Evolutionary conservation across 2,329 filamentous ascomycete species (phyloP), one percentile per base, ranked within the genome.

Genomic region (Dothiorella sarmentorum): DNA sequence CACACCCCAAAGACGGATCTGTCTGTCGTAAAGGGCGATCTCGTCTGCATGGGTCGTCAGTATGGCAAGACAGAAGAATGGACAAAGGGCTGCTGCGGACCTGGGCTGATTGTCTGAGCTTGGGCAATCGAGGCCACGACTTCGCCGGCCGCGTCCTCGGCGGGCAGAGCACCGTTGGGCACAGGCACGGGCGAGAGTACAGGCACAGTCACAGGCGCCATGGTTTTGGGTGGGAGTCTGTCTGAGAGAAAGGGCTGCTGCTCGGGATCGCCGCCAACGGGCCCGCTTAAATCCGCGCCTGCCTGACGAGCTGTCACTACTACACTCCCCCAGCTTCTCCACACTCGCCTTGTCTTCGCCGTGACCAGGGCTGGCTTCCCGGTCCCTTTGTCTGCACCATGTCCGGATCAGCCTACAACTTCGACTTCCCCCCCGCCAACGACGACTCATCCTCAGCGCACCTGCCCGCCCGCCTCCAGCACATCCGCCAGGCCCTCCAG

Each of bases 1-100:
- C 69, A 97, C 90, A 42, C 94, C 94, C 94, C 94, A 99, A 27
- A 99, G 85, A 56, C 94, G 88, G 68, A 99, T 97, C 73, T 99
- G 94, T 51, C 94, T 87, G 76, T 99, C 94, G 72, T 99, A 99
- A 5, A 97, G 85, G 13, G 93, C 94, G 68, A 97, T 96, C 71
- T 99, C 94, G 74, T 97, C 94, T 90, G 44, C 9, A 42, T 1
- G n/a, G 13, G 6, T 17, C 9, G 49, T 53, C 49, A 53, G 35
- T n/a, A 17, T 7, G 31, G 9, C 20, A 17, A 52, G 15, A 38
- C 20, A 17, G 20, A 44, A 27, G 11, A 33, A 37, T 3, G 18
- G 43, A 31, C 27, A 27, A 44, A 20, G 29, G 33, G 22, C 15
- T 15, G 4, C 11, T 38, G 17, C 52, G 42, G 65, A 71, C 71